phyloP scores from a whole-genome alignment of 2,329 filamentous ascomycete species.

The Ilyonectria mors-panacis region DNA sequence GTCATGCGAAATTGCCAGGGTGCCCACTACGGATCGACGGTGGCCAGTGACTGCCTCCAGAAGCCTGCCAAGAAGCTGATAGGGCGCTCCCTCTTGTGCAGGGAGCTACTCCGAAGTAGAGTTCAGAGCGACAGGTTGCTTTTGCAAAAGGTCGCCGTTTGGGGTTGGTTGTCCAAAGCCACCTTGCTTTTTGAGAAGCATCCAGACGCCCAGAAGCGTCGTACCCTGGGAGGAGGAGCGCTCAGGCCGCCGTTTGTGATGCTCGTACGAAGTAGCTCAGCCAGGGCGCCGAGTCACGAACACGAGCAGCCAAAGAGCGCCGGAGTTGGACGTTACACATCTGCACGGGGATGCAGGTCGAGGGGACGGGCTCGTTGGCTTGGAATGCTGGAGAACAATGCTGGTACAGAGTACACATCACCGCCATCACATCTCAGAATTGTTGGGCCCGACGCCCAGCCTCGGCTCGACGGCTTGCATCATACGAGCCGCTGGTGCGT shows the following conservation, averaged over 20 bases:
- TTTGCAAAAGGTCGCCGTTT: conserved; percentile 30
- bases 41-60: conserved; percentile 25
- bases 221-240: conserved; percentile 18
- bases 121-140: conserved; percentile 39
- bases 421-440: conserved; percentile 15
- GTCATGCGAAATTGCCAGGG: conserved; percentile 37
- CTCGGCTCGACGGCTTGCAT: conserved; percentile 15
- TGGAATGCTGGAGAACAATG: not conserved
- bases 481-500: conserved; percentile 20
- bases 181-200: conserved; percentile 39
- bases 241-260: conserved; percentile 36
- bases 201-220: conserved; percentile 18
- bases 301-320: not conserved
- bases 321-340: not conserved
- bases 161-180: conserved; percentile 13
- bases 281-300: not conserved
- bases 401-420: not conserved
- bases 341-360: conserved; percentile 12
- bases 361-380: conserved; percentile 1
- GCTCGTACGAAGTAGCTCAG: not conserved
- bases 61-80: conserved; percentile 22
- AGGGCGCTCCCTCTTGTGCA: conserved; percentile 20
- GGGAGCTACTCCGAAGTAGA: conserved; percentile 15
- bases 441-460: not conserved
- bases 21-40: conserved; percentile 38